A percentile compares a stretch with the other conserved stretches of the same genome.
These are phyloP conservation scores for Annulohypoxylon maeteangense DNA, from an alignment of 495 filamentous ascomycete genomes.

Conservation along the genomic window DNA sequence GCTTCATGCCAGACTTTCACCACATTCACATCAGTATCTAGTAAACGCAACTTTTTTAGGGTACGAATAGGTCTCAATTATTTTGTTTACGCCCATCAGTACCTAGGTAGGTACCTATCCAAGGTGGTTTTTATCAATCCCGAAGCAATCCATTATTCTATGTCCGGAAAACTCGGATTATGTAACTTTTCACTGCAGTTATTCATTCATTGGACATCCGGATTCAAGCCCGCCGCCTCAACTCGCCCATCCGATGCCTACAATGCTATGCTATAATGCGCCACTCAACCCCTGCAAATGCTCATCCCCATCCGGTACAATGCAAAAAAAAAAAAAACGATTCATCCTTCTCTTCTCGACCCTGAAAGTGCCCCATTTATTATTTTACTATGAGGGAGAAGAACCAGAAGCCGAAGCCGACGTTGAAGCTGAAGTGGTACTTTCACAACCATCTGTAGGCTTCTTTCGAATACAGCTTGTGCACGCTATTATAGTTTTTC, in stretches of 20 bases:
- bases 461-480: constrained; percentile 9
- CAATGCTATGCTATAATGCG: constrained; percentile 22
- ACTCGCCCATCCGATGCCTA: neutral
- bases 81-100: neutral
- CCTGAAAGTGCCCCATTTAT: neutral
- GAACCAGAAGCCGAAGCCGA: neutral
- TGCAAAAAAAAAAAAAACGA: constrained; percentile 4
- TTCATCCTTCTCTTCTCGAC: neutral
- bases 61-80: neutral
- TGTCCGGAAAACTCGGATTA: neutral
- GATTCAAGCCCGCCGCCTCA: neutral
- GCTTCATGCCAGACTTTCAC: no score
- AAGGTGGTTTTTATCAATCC: neutral
- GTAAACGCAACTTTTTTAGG: no score
- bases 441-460: neutral
- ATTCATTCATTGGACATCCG: neutral
- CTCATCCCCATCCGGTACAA: neutral
- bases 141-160: neutral
- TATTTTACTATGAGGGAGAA: neutral
- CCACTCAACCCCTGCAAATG: constrained; percentile 22
- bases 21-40: neutral
- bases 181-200: neutral
- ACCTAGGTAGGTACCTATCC: neutral
- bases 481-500: constrained; percentile 49
- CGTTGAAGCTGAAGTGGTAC: neutral